These are phyloP conservation scores for Cylindrotheca fusiformis DNA, from an alignment of 108 stramenopile genomes.

Conservation along the genomic window DNA sequence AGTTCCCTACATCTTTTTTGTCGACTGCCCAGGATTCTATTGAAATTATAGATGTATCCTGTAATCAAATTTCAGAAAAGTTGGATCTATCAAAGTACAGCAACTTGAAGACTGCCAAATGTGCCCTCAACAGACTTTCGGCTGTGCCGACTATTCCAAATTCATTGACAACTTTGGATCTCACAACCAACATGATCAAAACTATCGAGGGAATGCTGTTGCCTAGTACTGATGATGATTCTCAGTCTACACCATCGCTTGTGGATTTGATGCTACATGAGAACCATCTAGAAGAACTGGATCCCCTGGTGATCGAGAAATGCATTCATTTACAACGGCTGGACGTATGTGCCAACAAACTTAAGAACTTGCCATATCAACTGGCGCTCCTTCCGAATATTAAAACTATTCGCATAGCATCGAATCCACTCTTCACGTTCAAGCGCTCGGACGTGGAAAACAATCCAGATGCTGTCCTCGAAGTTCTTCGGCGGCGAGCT, in stretches of 20 bases:
- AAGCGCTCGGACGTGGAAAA: slow-evolving; percentile 6
- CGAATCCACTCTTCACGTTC: slow-evolving; percentile 22
- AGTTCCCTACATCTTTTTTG: slow-evolving; percentile 1
- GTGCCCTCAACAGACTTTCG: slow-evolving; percentile 16
- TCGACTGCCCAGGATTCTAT: slow-evolving; percentile 2
- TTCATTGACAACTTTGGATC: slow-evolving; percentile 12
- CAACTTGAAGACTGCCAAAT: slow-evolving; percentile 12
- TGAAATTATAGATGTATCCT: slow-evolving; percentile 22
- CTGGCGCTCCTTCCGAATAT: slow-evolving; percentile 21
- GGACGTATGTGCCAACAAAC: slow-evolving; percentile 27
- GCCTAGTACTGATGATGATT: neutral
- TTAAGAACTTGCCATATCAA: slow-evolving; percentile 25
- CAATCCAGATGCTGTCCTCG: slow-evolving; percentile 8
- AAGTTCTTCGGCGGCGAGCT: slow-evolving; percentile 20
- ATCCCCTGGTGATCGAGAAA: slow-evolving; percentile 2
- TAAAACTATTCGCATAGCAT: slow-evolving; percentile 1
- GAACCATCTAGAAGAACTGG: slow-evolving; percentile 20
- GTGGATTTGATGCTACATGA: slow-evolving; percentile 22
- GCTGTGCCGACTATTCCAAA: slow-evolving; percentile 13
- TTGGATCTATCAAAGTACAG: slow-evolving; percentile 10
- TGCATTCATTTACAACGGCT: slow-evolving; percentile 8
- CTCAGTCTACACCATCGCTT: neutral
- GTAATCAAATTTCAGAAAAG: slow-evolving; percentile 4
- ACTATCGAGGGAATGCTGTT: slow-evolving; percentile 18
- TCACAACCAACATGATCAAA: slow-evolving; percentile 18